Evolutionary conservation across 2,329 filamentous ascomycete species (phyloP), one percentile per base, ranked within the genome.

Genomic region (Beauveria medogensis): DNA sequence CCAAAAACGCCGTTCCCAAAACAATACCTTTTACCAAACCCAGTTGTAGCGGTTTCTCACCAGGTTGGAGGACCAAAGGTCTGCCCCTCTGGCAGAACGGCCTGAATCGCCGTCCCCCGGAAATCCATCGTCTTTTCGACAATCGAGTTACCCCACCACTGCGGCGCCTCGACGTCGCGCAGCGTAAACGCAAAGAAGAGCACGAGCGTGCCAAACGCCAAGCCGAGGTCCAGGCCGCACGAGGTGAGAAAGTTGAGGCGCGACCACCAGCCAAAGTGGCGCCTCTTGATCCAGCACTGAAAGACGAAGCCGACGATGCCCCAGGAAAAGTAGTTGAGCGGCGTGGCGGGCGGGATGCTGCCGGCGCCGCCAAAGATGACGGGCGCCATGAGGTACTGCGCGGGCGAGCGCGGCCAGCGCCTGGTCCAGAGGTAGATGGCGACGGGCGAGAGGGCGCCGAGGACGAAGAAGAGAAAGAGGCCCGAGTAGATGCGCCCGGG

Each of bases 281-380:
- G 78, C 67, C 82, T 82, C 71, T 85, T 84, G 69, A 91, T 82
- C 68, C 77, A 80, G 70, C 83, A 84, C 71, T 91, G 88, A 77
- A 91, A 91, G 37, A 88, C 64, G 66, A 83, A 85, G 34, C 88
- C 89, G 3, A 91, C 85, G 60, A 88, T 74, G 20, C 85, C 86
- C 88, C 88, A 91, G n/a, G 82, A 80, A 40, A 89, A 81, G 69
- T 90, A 91, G 73, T 89, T 90, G 62, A 91, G 80, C 0, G 88
- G 87, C 0, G 87, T 89, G 3, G 89, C 88, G 0, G 84, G 84
- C 2, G 84, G 84, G 65, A 87, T 85, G 40, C 74, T 64, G 1
- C 78, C 80, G 7, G 81, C 78, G 24, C 83, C 83, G 61, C 84
- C 85, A 67, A 87, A 85, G 65, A 87, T 83, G 63, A 87, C 74